These are phyloP conservation scores for Barnettozyma pratensis DNA, from an alignment of 805 yeast genomes.

Conservation along the genomic window DNA sequence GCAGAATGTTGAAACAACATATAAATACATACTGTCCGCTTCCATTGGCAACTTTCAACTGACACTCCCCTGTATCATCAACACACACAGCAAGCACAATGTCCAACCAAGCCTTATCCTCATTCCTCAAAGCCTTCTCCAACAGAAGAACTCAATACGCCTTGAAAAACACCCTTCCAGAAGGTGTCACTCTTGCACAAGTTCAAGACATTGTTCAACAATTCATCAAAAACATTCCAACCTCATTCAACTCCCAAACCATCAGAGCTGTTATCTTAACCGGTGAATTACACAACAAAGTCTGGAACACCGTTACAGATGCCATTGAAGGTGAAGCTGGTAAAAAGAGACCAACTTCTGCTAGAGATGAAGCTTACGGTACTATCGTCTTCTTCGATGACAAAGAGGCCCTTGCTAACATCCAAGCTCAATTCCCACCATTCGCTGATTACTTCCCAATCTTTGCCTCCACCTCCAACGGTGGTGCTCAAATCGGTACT, in stretches of 20 bases:
- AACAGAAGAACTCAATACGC: slow-evolving; percentile 45
- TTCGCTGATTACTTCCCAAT: slow-evolving; percentile 41
- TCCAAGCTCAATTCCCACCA: slow-evolving; percentile 39
- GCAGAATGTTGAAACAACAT: no score
- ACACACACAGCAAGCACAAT: no score
- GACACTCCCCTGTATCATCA: no score
- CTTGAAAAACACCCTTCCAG: slow-evolving; percentile 39
- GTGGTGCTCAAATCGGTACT: slow-evolving; percentile 44
- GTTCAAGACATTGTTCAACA: slow-evolving; percentile 37
- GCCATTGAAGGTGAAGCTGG: slow-evolving; percentile 33
- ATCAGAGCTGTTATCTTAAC: slow-evolving; percentile 43
- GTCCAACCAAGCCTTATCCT: no score
- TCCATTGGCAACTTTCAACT: no score
- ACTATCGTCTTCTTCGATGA: slow-evolving; percentile 47
- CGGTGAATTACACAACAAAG: slow-evolving; percentile 39
- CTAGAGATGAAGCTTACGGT: slow-evolving; percentile 43
- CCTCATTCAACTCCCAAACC: slow-evolving; percentile 47
- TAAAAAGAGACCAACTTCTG: slow-evolving; percentile 37
- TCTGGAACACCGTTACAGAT: slow-evolving; percentile 40
- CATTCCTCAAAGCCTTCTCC: slow-evolving; percentile 29
- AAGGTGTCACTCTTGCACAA: slow-evolving; percentile 33
- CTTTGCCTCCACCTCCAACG: slow-evolving; percentile 43
- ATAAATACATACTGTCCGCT: no score
- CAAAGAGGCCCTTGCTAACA: slow-evolving; percentile 30
- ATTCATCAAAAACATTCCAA: slow-evolving; percentile 44